Evolutionary conservation across 306 rosid species (phyloP).

Genomic region (Vigna radiata): DNA sequence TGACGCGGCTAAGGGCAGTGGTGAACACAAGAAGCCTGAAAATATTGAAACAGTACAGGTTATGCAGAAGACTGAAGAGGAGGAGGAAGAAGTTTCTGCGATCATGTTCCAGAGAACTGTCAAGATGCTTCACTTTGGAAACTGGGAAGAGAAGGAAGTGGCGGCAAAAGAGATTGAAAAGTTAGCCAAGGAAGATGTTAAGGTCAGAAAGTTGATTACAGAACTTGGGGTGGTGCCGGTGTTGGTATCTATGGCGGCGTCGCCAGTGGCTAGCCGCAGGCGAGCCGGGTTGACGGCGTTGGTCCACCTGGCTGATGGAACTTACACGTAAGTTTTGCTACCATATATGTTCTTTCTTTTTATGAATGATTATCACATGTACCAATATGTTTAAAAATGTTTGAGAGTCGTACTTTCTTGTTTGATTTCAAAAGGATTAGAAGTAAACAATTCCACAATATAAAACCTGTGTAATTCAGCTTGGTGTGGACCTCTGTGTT

Average conservation of each 20-base stretch:
- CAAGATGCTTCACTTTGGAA: slow-evolving; percentile 93
- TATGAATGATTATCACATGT: background rate
- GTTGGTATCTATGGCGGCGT: slow-evolving; percentile 77
- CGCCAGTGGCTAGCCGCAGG: slow-evolving; percentile 52
- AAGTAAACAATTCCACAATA: background rate
- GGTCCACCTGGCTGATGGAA: slow-evolving; percentile 76
- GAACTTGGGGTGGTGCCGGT: slow-evolving; percentile 87
- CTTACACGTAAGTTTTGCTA: slow-evolving; percentile 68
- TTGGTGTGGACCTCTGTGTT: slow-evolving; percentile 24
- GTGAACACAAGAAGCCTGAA: slow-evolving; percentile 35
- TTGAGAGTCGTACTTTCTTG: background rate
- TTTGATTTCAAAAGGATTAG: slow-evolving; percentile 5
- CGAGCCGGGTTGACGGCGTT: slow-evolving; percentile 62
- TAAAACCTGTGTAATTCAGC: background rate
- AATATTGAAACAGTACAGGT: slow-evolving; percentile 30
- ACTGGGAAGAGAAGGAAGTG: slow-evolving; percentile 80
- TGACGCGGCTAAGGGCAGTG: slow-evolving; percentile 34
- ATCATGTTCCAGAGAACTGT: slow-evolving; percentile 69
- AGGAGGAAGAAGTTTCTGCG: slow-evolving; percentile 44
- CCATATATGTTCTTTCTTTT: background rate
- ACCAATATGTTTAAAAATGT: background rate
- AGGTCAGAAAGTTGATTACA: slow-evolving; percentile 70
- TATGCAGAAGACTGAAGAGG: slow-evolving; percentile 44
- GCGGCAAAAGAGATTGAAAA: slow-evolving; percentile 74
- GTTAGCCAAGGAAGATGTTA: slow-evolving; percentile 69